Evolutionary conservation across 2,329 filamentous ascomycete genomes (phyloP).

Genomic region (Diplodia seriata): DNA sequence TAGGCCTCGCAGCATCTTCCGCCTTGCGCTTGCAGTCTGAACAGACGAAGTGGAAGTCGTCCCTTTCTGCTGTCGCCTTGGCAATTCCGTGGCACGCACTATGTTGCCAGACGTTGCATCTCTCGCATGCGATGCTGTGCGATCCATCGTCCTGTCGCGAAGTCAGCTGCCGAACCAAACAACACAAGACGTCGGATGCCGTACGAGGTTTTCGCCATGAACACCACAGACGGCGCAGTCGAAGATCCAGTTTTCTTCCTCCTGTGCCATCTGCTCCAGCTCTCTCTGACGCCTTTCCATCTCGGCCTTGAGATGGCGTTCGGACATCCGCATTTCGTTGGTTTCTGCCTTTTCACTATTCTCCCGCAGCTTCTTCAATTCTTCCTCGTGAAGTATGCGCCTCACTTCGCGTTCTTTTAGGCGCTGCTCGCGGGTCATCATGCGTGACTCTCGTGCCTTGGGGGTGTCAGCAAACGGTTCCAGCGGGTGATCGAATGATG

Average conservation of each 20-base stretch:
- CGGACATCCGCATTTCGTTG: slow-evolving; percentile 68
- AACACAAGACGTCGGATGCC: slow-evolving; percentile 35
- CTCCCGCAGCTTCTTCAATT: slow-evolving; percentile 79
- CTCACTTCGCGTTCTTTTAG: slow-evolving; percentile 85
- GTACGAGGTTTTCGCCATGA: slow-evolving; percentile 78
- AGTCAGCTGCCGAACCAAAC: slow-evolving; percentile 37
- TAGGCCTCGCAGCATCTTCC: slow-evolving; percentile 66
- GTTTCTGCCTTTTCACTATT: slow-evolving; percentile 66
- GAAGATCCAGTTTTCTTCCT: slow-evolving; percentile 89
- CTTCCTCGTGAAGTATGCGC: slow-evolving; percentile 82
- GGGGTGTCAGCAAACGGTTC: slow-evolving; percentile 38
- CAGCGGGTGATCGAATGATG: neutral
- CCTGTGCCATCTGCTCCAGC: slow-evolving; percentile 70
- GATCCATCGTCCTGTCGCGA: slow-evolving; percentile 77
- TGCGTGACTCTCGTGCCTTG: slow-evolving; percentile 75
- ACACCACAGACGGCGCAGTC: slow-evolving; percentile 89
- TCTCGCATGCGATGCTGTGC: slow-evolving; percentile 92
- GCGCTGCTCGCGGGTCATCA: slow-evolving; percentile 84
- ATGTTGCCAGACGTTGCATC: slow-evolving; percentile 95
- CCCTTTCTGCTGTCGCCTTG: slow-evolving; percentile 78
- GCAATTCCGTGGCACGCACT: slow-evolving; percentile 87
- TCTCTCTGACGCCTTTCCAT: slow-evolving; percentile 81
- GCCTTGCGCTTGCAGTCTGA: slow-evolving; percentile 71
- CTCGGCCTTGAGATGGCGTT: slow-evolving; percentile 80
- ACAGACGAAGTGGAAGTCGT: slow-evolving; percentile 90